A percentile compares a stretch with the other conserved stretches of the same genome.
phyloP scores from a whole-genome alignment of 805 yeast genomes.

The Clavispora santaluciae region DNA sequence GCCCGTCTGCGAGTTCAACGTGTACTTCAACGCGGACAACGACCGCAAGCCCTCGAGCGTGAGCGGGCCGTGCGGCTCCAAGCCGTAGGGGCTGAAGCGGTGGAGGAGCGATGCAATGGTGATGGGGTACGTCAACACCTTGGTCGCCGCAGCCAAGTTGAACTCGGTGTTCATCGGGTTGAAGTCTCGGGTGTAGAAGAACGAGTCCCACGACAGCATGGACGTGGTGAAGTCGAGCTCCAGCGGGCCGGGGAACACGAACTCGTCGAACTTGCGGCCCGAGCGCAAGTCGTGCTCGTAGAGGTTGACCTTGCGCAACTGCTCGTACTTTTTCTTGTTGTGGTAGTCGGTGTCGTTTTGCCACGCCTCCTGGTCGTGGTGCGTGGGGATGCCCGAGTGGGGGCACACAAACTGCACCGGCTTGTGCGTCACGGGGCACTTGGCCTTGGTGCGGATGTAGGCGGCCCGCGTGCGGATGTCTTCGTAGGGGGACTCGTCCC shows the following conservation, averaged over 20 bases:
- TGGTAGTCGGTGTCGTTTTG: conserved; percentile 73
- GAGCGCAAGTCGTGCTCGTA: conserved; percentile 94
- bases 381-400: conserved; percentile 93
- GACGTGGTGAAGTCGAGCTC: conserved; percentile 71
- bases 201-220: conserved; percentile 86
- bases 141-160: conserved; percentile 91
- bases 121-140: conserved; percentile 87
- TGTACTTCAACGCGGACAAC: conserved; percentile 85
- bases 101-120: conserved; percentile 83
- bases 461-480: conserved; percentile 91
- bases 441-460: conserved; percentile 77
- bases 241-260: conserved; percentile 83
- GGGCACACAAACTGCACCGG: conserved; percentile 88
- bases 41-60: conserved; percentile 92
- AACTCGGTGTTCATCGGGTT: conserved; percentile 96
- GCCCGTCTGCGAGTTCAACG: conserved; percentile 66
- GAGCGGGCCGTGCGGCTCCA: conserved; percentile 81
- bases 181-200: conserved; percentile 86
- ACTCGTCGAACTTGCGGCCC: conserved; percentile 93
- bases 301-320: conserved; percentile 79
- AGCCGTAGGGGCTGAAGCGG: conserved; percentile 76
- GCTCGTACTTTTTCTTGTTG: conserved; percentile 56
- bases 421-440: conserved; percentile 83
- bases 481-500: conserved; percentile 90
- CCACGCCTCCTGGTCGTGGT: conserved; percentile 89